Base-by-base conservation (phyloP, 495 filamentous ascomycete genomes). In the Ramalina intermedia region DNA sequence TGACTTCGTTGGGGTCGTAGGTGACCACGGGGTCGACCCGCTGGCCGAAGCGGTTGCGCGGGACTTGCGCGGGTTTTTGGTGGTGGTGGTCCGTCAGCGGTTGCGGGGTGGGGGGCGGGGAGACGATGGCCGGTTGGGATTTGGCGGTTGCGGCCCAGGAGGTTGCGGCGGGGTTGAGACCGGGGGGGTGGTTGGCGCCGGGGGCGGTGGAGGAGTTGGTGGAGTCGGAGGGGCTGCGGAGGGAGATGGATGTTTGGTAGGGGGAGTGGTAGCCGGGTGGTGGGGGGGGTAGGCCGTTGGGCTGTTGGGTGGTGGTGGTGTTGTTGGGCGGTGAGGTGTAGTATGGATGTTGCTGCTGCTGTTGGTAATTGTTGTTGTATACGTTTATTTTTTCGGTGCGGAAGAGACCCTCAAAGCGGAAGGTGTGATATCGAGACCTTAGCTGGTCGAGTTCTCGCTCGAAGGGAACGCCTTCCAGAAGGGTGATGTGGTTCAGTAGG, bases 391-490 rank as follows among this genome's bases (percentile, higher is more conserved):
- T 79, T n/a, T 63, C 56, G 17, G 67, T 63, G 20, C 84, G 79
- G 63, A 94, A 90, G 16, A 90, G 62, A 23, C 71, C 66, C 4
- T 74, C 67, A 55, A 87, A 77, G 50, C 71, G 78, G 24, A 75
- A 63, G 24, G 73, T 75, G 41, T 71, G 66, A 56, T 82, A 80
- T 23, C 73, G 72, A 12, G 66, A 69, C 18, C 67, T 67, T 6
- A 80, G 56, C 9, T 55, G 52, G 16, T 66, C 66, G 37, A 93
- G 65, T 50, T 85, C 80, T 40, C 73, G 72, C 29, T 80, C 81
- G 18, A 84, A 81, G 6, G 84, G 78, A 39, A 74, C 65, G 13
- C 85, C 86, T 64, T 91, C 84, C 23, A 94, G 62, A 12, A 94
- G 65, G 3, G 80, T 84, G 29, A 93, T 69, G 5, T 75, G 72